Conservation (phyloP, 2,329 filamentous ascomycete genomes). For the Tolypocladium ophioglossoides region DNA sequence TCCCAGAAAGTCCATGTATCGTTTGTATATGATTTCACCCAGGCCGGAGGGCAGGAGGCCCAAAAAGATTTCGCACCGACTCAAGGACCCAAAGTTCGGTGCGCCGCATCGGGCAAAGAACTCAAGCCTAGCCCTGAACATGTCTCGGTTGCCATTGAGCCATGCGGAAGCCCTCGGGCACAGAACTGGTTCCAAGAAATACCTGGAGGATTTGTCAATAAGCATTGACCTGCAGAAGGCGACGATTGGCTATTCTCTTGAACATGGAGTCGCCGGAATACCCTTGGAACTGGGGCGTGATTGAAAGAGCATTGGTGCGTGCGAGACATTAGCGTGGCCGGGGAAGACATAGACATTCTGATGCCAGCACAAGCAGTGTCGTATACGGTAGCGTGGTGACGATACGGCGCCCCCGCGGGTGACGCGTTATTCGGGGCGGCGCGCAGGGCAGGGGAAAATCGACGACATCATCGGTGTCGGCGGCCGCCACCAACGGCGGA, state of each 20-base stretch:
- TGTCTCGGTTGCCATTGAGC: slow-evolving; percentile 13
- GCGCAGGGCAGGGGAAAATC: no score
- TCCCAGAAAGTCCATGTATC: slow-evolving; percentile 16
- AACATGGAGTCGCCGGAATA: no score
- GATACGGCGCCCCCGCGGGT: no score
- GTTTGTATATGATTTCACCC: slow-evolving; percentile 29
- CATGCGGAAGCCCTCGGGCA: slow-evolving; percentile 14
- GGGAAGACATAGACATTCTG: no score
- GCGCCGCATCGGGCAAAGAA: slow-evolving; percentile 15
- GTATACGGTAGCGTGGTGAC: no score
- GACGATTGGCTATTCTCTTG: slow-evolving; percentile 16
- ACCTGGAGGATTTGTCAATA: slow-evolving; percentile 14
- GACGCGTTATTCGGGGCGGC: no score
- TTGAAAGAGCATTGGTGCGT: no score
- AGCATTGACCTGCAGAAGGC: slow-evolving; percentile 14
- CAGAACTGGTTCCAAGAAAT: slow-evolving; percentile 15
- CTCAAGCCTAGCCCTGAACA: slow-evolving; percentile 15
- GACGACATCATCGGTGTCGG: no score
- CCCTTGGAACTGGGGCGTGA: no score
- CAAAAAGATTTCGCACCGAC: slow-evolving; percentile 53
- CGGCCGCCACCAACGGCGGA: no score
- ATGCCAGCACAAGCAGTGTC: no score
- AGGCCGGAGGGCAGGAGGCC: slow-evolving; percentile 40
- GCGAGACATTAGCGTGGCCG: no score
- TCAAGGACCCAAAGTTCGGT: slow-evolving; percentile 52